phyloP scores from a whole-genome alignment of 163 green algal species.

The Scenedesmus sp. region DNA sequence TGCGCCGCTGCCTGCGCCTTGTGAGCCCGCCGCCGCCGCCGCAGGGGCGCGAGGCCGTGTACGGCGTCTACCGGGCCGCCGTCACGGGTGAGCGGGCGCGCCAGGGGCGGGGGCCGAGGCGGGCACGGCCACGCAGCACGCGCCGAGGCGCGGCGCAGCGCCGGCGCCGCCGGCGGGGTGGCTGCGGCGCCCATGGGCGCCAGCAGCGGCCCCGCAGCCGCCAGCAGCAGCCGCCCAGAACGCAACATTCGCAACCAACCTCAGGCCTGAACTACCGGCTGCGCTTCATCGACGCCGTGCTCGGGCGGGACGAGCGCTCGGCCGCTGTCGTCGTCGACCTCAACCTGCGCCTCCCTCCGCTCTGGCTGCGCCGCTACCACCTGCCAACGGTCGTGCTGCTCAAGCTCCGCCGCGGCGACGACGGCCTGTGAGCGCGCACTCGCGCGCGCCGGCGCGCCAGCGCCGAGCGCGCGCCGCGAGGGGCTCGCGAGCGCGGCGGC shows the following conservation, averaged over 20 bases:
- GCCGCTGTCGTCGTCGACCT: conserved; percentile 24
- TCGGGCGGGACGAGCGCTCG: not conserved
- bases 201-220: not conserved
- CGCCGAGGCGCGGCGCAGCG: no score
- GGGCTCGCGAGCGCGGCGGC: not conserved
- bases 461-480: no score
- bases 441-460: no score
- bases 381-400: conserved; percentile 29
- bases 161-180: no score
- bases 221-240: not conserved
- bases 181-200: not conserved
- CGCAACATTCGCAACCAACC: not conserved
- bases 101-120: no score
- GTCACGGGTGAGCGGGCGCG: conserved; percentile 17
- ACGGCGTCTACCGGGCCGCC: conserved; percentile 34
- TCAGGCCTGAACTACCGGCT: not conserved
- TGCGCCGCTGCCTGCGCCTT: no score
- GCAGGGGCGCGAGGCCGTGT: conserved; percentile 16
- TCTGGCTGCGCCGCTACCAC: conserved; percentile 36
- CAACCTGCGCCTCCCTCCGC: conserved; percentile 21
- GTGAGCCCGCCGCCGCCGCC: no score
- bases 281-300: not conserved
- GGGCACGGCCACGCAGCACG: no score
- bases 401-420: not conserved
- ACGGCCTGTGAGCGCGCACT: not conserved